Percentiles rank a stretch among this genome's conserved stretches.
Evolutionary conservation across 257 asterid species (phyloP).

Genomic region (Plantago elongata): DNA sequence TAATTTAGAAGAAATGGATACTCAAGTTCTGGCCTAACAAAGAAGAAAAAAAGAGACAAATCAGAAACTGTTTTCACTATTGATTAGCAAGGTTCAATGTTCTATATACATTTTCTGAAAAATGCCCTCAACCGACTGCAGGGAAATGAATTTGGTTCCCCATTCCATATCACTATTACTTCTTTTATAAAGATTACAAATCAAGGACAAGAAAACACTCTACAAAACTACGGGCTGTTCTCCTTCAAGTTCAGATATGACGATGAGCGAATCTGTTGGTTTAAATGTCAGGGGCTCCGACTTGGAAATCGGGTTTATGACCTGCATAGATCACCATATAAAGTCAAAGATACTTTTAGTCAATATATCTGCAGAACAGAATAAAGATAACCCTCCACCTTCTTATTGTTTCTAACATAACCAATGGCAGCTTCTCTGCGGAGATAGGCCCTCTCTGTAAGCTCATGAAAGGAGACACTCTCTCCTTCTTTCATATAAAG

Average conservation of each 20-base stretch:
- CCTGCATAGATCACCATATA: constrained; percentile 37
- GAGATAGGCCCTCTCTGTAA: constrained; percentile 81
- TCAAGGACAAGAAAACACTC: constrained; percentile 4
- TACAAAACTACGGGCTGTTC: constrained; percentile 41
- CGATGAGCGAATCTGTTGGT: constrained; percentile 55
- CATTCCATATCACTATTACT: background rate
- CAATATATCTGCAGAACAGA: background rate
- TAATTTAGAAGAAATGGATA: no score
- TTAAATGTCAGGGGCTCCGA: constrained; percentile 61
- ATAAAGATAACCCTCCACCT: constrained; percentile 32
- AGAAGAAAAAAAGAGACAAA: no score
- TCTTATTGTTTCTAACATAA: constrained; percentile 67
- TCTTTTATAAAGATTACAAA: constrained; percentile 1
- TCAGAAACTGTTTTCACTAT: no score
- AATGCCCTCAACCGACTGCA: no score
- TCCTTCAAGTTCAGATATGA: constrained; percentile 88
- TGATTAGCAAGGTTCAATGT: no score
- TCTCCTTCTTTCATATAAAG: constrained; percentile 82
- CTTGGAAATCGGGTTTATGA: constrained; percentile 78
- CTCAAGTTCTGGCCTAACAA: no score
- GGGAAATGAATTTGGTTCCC: background rate
- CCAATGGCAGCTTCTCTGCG: constrained; percentile 96
- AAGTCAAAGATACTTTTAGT: constrained; percentile 4
- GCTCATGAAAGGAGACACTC: constrained; percentile 75
- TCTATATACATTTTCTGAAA: no score